Evolutionary conservation across 768 basidiomycete species (phyloP).

Genomic region (Megacollybia marginata): DNA sequence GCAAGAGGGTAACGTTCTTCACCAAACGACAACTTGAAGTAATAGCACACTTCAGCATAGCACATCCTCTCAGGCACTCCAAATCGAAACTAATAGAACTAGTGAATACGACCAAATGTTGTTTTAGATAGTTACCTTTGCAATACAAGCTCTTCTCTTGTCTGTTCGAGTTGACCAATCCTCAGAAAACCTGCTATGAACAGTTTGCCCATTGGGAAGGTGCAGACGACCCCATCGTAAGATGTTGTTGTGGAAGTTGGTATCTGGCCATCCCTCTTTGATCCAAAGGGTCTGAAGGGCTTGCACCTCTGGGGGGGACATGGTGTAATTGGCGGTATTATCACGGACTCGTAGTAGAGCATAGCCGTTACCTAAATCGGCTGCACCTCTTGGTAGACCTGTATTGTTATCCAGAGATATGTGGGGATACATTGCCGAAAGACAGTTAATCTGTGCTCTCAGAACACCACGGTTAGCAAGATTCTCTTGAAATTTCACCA

Average conservation of each 20-base stretch:
- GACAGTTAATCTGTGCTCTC: conserved; percentile 11
- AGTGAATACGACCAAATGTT: not conserved
- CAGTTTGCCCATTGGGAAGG: conserved; percentile 15
- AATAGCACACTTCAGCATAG: not conserved
- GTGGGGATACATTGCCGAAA: conserved; percentile 6
- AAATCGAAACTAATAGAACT: not conserved
- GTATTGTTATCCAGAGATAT: not conserved
- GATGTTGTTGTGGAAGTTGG: not conserved
- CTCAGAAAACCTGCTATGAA: conserved; percentile 5
- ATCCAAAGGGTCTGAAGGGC: not conserved
- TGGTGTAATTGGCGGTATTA: not conserved
- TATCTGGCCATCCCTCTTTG: not conserved
- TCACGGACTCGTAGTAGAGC: not conserved
- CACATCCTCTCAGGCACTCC: not conserved
- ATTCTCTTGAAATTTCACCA: conserved; percentile 16
- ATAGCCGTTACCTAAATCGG: conserved; percentile 11
- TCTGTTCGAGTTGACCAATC: not conserved
- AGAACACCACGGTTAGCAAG: conserved; percentile 16
- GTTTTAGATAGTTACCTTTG: not conserved
- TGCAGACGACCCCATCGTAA: conserved; percentile 10
- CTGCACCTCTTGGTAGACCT: not conserved
- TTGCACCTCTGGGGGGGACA: not conserved
- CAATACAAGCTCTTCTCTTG: not conserved
- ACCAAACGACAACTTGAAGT: not conserved
- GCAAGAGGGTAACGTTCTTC: conserved; percentile 3